phyloP scores from a whole-genome alignment of 352 stramenopile species.

The Phytophthora uliginosa region DNA sequence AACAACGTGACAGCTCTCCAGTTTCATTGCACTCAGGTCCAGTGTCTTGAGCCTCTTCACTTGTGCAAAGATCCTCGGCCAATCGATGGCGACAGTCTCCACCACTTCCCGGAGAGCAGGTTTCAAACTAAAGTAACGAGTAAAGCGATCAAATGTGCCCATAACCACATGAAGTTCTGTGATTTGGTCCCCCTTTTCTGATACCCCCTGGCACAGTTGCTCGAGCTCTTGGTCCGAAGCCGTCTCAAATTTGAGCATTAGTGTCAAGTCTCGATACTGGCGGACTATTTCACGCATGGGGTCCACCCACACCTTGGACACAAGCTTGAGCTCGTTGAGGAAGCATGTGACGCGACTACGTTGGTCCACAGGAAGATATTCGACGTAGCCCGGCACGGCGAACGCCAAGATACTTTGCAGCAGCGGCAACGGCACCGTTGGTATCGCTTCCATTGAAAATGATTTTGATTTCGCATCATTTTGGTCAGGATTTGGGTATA shows the following conservation, averaged over 20 bases:
- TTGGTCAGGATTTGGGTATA: background rate
- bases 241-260: slow-evolving; percentile 32
- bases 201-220: slow-evolving; percentile 3
- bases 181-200: slow-evolving; percentile 20
- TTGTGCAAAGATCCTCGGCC: slow-evolving; percentile 17
- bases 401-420: slow-evolving; percentile 39
- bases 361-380: background rate
- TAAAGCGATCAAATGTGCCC: slow-evolving; percentile 24
- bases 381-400: slow-evolving; percentile 27
- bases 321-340: slow-evolving; percentile 34
- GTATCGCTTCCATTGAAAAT: slow-evolving; percentile 21
- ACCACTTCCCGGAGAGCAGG: slow-evolving; percentile 10
- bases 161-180: slow-evolving; percentile 37
- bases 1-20: slow-evolving; percentile 27
- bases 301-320: slow-evolving; percentile 33
- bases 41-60: slow-evolving; percentile 24
- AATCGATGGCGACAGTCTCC: slow-evolving; percentile 22
- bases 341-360: background rate
- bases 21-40: slow-evolving; percentile 26
- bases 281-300: slow-evolving; percentile 35
- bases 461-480: background rate
- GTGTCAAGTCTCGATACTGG: slow-evolving; percentile 9
- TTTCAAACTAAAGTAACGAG: slow-evolving; percentile 8
- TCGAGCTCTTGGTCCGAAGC: slow-evolving; percentile 27
- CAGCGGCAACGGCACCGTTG: slow-evolving; percentile 26